Conservation (phyloP, 768 basidiomycete genomes). For the Mycena capillaripes region DNA sequence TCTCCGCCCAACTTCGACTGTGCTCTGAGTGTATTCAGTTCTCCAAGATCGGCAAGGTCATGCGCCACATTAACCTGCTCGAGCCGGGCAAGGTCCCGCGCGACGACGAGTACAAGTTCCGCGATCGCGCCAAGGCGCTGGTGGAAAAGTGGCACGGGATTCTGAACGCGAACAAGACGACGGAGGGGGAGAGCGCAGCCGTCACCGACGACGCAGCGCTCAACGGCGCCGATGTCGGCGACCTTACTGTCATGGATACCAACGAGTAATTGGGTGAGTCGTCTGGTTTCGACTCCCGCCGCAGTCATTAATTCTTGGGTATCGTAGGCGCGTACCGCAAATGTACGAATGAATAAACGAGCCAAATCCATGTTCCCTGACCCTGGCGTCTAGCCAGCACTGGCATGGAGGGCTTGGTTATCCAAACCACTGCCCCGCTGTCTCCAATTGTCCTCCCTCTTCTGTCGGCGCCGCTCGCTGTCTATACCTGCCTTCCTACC, state of each 20-base stretch:
- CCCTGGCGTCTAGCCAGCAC: too few relatives aligned
- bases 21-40: slow-evolving; percentile 55
- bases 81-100: slow-evolving; percentile 68
- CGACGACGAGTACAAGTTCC: slow-evolving; percentile 75
- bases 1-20: not conserved
- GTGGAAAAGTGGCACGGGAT: slow-evolving; percentile 78
- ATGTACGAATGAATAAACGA: too few relatives aligned
- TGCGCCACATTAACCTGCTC: slow-evolving; percentile 85
- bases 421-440: too few relatives aligned
- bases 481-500: too few relatives aligned
- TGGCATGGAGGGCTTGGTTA: too few relatives aligned
- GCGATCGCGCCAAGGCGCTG: too few relatives aligned
- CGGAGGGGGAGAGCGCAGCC: slow-evolving; percentile 16
- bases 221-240: slow-evolving; percentile 11
- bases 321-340: too few relatives aligned
- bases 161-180: slow-evolving; percentile 49
- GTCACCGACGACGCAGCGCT: slow-evolving; percentile 45
- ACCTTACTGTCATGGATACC: slow-evolving; percentile 21
- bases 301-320: too few relatives aligned
- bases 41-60: slow-evolving; percentile 89
- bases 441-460: too few relatives aligned
- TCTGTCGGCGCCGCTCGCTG: too few relatives aligned
- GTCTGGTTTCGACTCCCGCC: too few relatives aligned
- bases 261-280: not conserved
- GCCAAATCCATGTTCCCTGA: too few relatives aligned